These are phyloP conservation scores for Trypanosoma avium DNA, from an alignment of 208 protist genomes.

Conservation along the genomic window DNA sequence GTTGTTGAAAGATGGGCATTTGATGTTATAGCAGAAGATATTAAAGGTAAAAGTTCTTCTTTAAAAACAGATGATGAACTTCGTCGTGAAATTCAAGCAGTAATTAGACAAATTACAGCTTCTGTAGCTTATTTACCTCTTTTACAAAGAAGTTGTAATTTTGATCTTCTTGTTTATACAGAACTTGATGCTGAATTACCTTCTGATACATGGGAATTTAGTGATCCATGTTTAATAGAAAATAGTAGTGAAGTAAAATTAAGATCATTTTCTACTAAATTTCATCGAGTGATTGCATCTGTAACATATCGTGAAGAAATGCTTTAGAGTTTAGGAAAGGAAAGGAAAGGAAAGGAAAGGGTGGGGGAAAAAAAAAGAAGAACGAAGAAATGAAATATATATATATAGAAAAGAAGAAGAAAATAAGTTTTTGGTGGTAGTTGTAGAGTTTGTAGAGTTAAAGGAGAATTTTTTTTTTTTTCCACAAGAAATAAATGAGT, in stretches of 20 bases:
- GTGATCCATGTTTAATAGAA: slow-evolving; percentile 93
- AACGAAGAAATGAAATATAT: background rate
- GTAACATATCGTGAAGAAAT: slow-evolving; percentile 77
- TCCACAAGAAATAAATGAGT: no score
- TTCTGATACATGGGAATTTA: slow-evolving; percentile 93
- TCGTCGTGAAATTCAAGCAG: slow-evolving; percentile 92
- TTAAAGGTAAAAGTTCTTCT: background rate
- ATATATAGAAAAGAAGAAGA: no score
- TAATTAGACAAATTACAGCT: slow-evolving; percentile 97
- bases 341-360: background rate
- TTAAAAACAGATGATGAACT: slow-evolving; percentile 87
- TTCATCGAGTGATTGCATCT: slow-evolving; percentile 87
- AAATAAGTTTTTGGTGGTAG: background rate
- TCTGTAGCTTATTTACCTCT: slow-evolving; percentile 97
- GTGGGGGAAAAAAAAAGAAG: background rate
- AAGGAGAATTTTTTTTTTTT: no score
- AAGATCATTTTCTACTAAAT: slow-evolving; percentile 94
- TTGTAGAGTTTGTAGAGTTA: background rate
- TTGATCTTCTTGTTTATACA: slow-evolving; percentile 95
- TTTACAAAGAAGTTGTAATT: slow-evolving; percentile 78
- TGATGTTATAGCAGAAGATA: slow-evolving; percentile 41
- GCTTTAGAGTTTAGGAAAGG: background rate
- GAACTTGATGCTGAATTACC: slow-evolving; percentile 78
- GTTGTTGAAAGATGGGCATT: slow-evolving; percentile 97
- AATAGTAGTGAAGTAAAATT: slow-evolving; percentile 93